A percentile compares a stretch with the other conserved stretches of the same genome.
Conservation (phyloP, 1,139 yeast species). For the Zygotorulaspora mrakii region DNA sequence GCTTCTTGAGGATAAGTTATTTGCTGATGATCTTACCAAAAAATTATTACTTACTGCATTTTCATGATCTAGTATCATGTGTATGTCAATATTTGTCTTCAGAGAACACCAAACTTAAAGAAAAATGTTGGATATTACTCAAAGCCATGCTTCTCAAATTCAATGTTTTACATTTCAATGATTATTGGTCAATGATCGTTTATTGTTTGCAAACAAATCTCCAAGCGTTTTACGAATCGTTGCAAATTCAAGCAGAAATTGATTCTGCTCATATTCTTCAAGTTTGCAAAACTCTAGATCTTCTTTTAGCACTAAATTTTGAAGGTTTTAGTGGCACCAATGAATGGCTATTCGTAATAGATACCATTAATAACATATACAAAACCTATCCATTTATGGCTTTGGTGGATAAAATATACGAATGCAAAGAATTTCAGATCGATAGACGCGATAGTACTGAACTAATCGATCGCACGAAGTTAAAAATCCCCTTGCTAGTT, state of each 20-base stretch:
- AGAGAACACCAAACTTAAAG: conserved; percentile 24
- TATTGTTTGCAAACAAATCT: conserved; percentile 58
- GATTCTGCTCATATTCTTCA: conserved; percentile 48
- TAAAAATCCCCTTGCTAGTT: conserved; percentile 13
- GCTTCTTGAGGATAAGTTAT: conserved; percentile 46
- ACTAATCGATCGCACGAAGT: conserved; percentile 11
- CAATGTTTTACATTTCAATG: conserved; percentile 58
- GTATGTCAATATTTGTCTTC: conserved; percentile 29
- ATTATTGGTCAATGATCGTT: conserved; percentile 67
- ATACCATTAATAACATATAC: conserved; percentile 61
- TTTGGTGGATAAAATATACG: conserved; percentile 48
- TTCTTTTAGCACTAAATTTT: conserved; percentile 57
- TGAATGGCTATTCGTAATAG: conserved; percentile 83
- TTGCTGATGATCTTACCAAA: conserved; percentile 57
- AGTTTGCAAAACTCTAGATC: conserved; percentile 76
- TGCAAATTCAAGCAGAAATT: conserved; percentile 40
- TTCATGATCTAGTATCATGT: conserved; percentile 27
- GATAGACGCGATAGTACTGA: conserved; percentile 19
- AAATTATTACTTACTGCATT: conserved; percentile 49
- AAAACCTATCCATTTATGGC: conserved; percentile 40
- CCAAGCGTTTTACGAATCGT: conserved; percentile 40
- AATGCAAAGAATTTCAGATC: conserved; percentile 39
- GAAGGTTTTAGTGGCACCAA: conserved; percentile 73
- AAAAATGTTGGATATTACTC: conserved; percentile 45
- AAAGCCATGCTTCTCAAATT: conserved; percentile 62